Conservation (phyloP, 169 alveolate species). For the Blepharisma undulans region DNA sequence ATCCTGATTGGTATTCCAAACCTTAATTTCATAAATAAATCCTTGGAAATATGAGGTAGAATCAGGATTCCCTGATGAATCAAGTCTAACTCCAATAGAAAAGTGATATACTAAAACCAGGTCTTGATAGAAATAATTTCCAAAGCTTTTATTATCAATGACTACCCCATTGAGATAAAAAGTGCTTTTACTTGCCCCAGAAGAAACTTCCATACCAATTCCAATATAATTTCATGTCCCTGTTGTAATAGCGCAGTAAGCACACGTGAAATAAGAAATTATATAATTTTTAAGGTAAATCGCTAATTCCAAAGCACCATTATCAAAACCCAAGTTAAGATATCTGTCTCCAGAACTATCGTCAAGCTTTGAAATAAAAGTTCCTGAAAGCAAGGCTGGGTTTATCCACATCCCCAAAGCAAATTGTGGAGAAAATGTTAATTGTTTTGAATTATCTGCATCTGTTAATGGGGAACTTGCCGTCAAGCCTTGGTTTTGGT, state of each 20-base stretch:
- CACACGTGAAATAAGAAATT: neutral
- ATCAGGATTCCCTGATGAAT: neutral
- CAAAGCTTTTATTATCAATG: neutral
- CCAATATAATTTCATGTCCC: neutral
- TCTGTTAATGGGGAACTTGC: too few species aligned
- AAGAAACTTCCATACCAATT: too few species aligned
- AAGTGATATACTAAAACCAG: neutral
- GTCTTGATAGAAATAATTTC: neutral
- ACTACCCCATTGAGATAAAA: neutral
- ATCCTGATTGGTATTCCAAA: neutral
- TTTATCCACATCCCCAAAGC: neutral
- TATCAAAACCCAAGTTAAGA: too few species aligned
- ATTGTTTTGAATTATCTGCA: neutral
- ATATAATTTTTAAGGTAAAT: neutral
- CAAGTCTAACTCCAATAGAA: neutral
- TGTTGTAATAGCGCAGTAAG: neutral
- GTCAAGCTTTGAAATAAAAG: neutral
- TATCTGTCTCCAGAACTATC: too few species aligned
- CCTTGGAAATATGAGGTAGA: neutral
- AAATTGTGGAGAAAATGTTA: neutral
- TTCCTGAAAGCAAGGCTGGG: neutral
- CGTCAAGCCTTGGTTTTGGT: too few species aligned
- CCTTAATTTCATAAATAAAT: neutral
- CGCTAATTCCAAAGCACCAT: neutral
- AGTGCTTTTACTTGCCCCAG: too few species aligned